Evolutionary conservation across 139 green algal species (phyloP), one percentile per base, ranked within the genome.

Genomic region (Chlorella vulgaris): DNA sequence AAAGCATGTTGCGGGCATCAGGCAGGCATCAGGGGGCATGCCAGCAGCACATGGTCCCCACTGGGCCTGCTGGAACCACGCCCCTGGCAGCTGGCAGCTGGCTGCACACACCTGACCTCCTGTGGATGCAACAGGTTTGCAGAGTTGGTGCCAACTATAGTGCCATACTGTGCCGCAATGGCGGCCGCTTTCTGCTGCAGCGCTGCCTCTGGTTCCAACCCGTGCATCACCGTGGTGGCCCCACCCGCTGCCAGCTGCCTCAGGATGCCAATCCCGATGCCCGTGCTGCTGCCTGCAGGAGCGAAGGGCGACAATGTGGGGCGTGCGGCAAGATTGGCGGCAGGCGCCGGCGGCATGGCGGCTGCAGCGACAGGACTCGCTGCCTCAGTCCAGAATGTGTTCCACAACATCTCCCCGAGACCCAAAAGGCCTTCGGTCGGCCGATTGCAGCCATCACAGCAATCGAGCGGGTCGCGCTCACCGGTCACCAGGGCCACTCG

Each of bases 241-340:
- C 87, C 83, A n/a, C 85, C 87, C 1, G 63, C 61, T 24, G 86
- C 83, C 33, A 92, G 68, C n/a, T 71, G 78, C 36, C 67, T 74
- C 4, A 90, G 75, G 50, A 90, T 92, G 38, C 89, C 89, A 26
- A 85, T 61, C 2, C 89, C 89, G 39, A 92, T 90, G 40, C 88
- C 85, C 26, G 89, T 88, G 24, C 77, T 80, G 13, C 81, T 89
- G 21, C 85, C 87, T 86, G 80, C 79, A 40, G 3, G 62, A n/a
- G 69, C 35, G 40, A 43, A 35, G 66, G 50, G 33, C 2, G 47
- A 10, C 13, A 15, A 58, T 15, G 47, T 58, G 47, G 47, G 47
- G 47, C 15, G 47, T n/a, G 47, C 47, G 47, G 47, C 47, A 58
- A 58, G 47, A 15, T 24, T 58, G 47, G 47, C n/a, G n/a, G 47